Conservation (phyloP, 2,329 filamentous ascomycete genomes). For the Pseudocercospora vitis region DNA sequence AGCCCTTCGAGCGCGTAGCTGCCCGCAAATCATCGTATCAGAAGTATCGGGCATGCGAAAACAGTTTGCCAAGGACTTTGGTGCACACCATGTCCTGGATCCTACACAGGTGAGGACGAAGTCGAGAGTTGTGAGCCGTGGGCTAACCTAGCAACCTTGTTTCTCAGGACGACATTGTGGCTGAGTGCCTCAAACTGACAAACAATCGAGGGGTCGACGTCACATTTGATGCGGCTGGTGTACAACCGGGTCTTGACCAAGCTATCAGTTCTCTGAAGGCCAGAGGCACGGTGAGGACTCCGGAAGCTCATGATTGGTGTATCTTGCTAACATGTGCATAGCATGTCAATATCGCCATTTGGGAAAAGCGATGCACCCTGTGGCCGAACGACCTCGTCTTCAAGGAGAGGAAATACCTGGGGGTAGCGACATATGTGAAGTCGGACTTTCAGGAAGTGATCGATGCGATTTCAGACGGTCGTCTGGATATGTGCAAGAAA, state of each 20-base stretch:
- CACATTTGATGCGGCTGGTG: constrained; percentile 55
- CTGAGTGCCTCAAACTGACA: constrained; percentile 45
- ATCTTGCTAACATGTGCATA: no score
- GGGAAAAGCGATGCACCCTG: constrained; percentile 54
- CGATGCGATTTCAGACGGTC: constrained; percentile 48
- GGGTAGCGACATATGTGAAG: constrained; percentile 54
- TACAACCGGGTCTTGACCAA: constrained; percentile 52
- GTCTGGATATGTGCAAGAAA: constrained; percentile 42
- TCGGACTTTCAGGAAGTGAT: constrained; percentile 53
- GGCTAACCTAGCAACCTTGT: neutral
- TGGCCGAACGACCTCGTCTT: constrained; percentile 54
- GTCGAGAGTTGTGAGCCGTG: constrained; percentile 9
- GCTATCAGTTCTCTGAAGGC: constrained; percentile 52
- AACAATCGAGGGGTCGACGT: constrained; percentile 51
- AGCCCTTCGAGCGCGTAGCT: constrained; percentile 46
- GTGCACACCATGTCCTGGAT: constrained; percentile 54
- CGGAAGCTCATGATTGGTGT: no score
- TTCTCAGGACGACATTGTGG: constrained; percentile 48
- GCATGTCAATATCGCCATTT: constrained; percentile 58
- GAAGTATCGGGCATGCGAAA: constrained; percentile 52
- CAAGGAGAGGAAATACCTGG: constrained; percentile 54
- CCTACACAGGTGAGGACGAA: constrained; percentile 48
- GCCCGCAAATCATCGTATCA: constrained; percentile 54
- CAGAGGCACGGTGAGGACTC: constrained; percentile 51
- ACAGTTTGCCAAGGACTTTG: constrained; percentile 52